phyloP scores from a whole-genome alignment of 371 early-diverging fungal genomes.

The Dichotomocladium elegans region DNA sequence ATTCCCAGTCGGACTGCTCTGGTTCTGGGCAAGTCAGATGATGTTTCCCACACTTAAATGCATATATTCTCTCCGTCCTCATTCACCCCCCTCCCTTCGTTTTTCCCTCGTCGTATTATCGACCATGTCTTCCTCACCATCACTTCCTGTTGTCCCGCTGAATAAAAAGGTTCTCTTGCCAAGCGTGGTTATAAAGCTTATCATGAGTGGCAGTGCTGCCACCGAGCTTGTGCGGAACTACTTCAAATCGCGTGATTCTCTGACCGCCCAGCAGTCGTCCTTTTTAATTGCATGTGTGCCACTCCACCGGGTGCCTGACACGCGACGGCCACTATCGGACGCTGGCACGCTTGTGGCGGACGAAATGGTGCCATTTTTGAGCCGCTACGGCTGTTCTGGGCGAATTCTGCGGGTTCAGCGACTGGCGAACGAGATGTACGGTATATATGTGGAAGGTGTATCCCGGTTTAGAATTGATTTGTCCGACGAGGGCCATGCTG shows the following conservation, averaged over 20 bases:
- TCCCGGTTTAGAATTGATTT: slow-evolving; percentile 28
- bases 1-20: slow-evolving; percentile 72
- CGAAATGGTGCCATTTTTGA: slow-evolving; percentile 10
- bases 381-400: slow-evolving; percentile 38
- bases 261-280: slow-evolving; percentile 10
- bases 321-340: not conserved
- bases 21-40: slow-evolving; percentile 34
- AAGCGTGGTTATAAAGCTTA: slow-evolving; percentile 23
- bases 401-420: slow-evolving; percentile 38
- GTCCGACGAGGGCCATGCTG: not conserved
- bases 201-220: slow-evolving; percentile 34
- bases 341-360: not conserved
- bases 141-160: slow-evolving; percentile 28
- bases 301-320: slow-evolving; percentile 14
- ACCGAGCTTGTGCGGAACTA: slow-evolving; percentile 20
- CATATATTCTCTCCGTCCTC: not conserved
- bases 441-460: slow-evolving; percentile 37
- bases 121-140: not conserved
- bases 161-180: slow-evolving; percentile 33
- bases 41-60: not conserved
- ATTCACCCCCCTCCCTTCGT: not conserved
- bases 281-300: not conserved
- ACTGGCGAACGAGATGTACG: slow-evolving; percentile 31
- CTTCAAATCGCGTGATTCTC: slow-evolving; percentile 21
- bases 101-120: too few relatives aligned